Base-by-base conservation (phyloP, 305 asterid species). In the Fraxinus latifolia region DNA sequence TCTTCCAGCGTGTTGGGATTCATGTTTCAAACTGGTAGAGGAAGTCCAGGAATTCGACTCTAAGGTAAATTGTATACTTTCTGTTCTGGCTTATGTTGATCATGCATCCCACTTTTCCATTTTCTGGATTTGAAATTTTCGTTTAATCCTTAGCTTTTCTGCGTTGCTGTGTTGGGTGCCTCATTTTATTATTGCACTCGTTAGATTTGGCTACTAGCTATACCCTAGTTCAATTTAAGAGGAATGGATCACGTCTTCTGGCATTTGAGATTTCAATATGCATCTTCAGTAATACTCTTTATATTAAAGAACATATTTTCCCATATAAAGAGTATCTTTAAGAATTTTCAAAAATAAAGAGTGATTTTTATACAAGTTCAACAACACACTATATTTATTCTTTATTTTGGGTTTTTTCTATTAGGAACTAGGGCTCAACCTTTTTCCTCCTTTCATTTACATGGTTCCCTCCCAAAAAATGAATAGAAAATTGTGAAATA, bases 11-110 rank as follows among this genome's bases (percentile, higher is more conserved):
- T 96, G 97, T 87, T 96, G 97, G 98, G 96, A 96, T 84, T 89
- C 92, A 58, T 90, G 98, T 86, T 96, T 96, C 90, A 90, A 91
- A 84, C 86, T 96, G 87, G 92, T 90, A 37, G 98, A 94, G 81
- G 98, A 94, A 85, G 98, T 93, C 53, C 93, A 93, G 81, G 99
- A 96, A 86, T 92, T 96, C 82, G 98, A 96, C 90, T 94, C 99
- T 34, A 96, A 96, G 91, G 98, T 96, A 85, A 79, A 87, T 78
- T 83, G 60, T 47, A 42, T 47, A 23, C 53, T 83, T 70, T 50
- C 84, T 50, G 17, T 72, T 32, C 76, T 32, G 27, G 36, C 27
- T 72, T 72, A 72, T n/a, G 50, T 72, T 32, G 27, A 72, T 72
- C 44, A 72, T 1, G 47, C 76, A 2, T 72, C 47, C 25, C 7